Base-by-base conservation (phyloP, 306 rosid genomes). In the Elaeagnus macrophylla region DNA sequence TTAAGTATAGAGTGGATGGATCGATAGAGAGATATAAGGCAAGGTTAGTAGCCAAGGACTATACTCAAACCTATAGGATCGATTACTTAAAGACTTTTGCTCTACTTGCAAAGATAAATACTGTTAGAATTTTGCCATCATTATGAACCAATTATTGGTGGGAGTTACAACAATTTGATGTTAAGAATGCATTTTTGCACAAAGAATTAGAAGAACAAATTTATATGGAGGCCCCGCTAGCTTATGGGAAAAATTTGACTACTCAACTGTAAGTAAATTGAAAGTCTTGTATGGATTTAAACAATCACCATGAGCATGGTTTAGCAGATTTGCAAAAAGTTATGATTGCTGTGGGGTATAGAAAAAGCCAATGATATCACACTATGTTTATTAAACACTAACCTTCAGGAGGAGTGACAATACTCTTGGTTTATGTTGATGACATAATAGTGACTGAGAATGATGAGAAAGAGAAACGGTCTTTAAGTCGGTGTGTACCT, bases 371-470 rank as follows among this genome's bases (percentile, higher is more conserved):
- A 37, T n/a, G 40, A 9, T 38, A 57, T 42, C 51, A 57, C 6
- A 57, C 49, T 1, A 14, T 40, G 0, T 57, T 57, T 38, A 3
- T 57, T 7, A 57, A 57, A 35, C 49, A 57, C 9, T 38, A 17
- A 7, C 7, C 44, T 1, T 18, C n/a, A 57, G 8, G 51, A 17
- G 43, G 18, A 42, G 19, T 57, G 1, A 57, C 7, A 3, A 0
- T 9, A 12, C 37, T 56, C 10, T 12, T 38, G 15, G 15, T 56
- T 46, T 56, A 56, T 1, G 9, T 15, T 38, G 36, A 45, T 13
- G 63, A 45, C 5, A 59, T 59, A 17, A 44, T 59, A 32, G 43
- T 59, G 19, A 48, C 8, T 2, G 56, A 16, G 11, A 48, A 60
- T 60, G 65, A 48, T 16, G 16, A 0, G 0, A 3, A 35, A 37